Evolutionary conservation across 495 filamentous ascomycete species (phyloP).

Genomic region (Lepraria neglecta): DNA sequence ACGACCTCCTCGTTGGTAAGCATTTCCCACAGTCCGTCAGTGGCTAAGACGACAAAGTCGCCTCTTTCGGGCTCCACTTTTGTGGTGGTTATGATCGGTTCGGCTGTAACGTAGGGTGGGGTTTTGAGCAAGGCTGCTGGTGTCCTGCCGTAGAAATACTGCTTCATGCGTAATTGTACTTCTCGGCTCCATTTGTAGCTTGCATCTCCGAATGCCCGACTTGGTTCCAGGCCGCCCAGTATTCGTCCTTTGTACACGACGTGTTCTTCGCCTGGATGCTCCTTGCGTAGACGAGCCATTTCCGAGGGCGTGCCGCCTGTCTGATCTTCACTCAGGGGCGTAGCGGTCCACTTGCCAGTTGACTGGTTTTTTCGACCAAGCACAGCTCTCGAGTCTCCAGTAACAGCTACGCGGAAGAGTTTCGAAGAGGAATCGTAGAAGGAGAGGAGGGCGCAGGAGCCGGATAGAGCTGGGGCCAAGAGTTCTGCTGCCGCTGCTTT

Average conservation of each 20-base stretch:
- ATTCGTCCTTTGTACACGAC: slow-evolving; percentile 84
- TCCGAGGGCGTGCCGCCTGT: slow-evolving; percentile 83
- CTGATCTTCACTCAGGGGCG: slow-evolving; percentile 81
- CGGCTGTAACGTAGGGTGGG: slow-evolving; percentile 95
- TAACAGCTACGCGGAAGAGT: slow-evolving; percentile 82
- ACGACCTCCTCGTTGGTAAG: slow-evolving; percentile 97
- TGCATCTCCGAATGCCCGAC: slow-evolving; percentile 90
- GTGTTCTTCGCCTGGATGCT: slow-evolving; percentile 80
- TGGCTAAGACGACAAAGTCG: slow-evolving; percentile 94
- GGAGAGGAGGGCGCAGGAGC: slow-evolving; percentile 90
- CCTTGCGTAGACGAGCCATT: slow-evolving; percentile 67
- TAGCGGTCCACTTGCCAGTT: slow-evolving; percentile 90
- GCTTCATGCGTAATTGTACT: slow-evolving; percentile 70
- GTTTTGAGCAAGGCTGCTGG: slow-evolving; percentile 69
- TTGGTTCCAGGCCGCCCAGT: slow-evolving; percentile 84
- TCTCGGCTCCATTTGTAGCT: slow-evolving; percentile 92
- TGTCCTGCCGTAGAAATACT: slow-evolving; percentile 76
- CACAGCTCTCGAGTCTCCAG: slow-evolving; percentile 90
- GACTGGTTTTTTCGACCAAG: slow-evolving; percentile 64
- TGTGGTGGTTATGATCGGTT: slow-evolving; percentile 92
- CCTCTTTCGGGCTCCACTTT: slow-evolving; percentile 83
- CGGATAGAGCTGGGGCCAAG: slow-evolving; percentile 86
- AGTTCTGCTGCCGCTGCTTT: slow-evolving; percentile 82
- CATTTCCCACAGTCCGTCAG: slow-evolving; percentile 99
- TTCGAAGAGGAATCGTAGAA: slow-evolving; percentile 89